phyloP scores from a whole-genome alignment of 2,329 filamentous ascomycete genomes.

The Pseudogymnoascus sp. region DNA sequence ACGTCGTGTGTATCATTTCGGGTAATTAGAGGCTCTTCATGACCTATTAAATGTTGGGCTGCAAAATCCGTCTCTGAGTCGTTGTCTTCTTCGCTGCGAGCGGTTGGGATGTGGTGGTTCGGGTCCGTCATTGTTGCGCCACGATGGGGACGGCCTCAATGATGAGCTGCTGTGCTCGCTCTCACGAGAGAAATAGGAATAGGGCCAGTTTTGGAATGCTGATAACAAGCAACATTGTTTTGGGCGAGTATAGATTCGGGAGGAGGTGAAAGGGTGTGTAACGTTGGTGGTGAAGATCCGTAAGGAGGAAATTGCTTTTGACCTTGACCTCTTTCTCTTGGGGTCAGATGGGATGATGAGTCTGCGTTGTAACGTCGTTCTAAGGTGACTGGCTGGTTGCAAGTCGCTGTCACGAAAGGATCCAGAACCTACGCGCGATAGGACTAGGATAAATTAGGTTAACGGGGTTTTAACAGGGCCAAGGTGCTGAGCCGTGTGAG shows the following conservation, averaged over 20 bases:
- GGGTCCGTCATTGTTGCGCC: not conserved
- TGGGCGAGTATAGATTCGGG: not conserved
- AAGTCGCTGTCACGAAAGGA: constrained; percentile 1
- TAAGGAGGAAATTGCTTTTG: constrained; percentile 8
- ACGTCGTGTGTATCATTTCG: not conserved
- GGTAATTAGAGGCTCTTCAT: not conserved
- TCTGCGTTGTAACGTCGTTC: not conserved
- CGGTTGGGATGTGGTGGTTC: not conserved
- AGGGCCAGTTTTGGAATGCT: not conserved
- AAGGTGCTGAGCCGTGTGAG: not conserved
- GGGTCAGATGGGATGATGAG: not conserved
- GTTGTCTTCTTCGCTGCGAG: not conserved
- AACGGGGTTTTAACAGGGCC: not conserved
- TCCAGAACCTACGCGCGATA: not conserved
- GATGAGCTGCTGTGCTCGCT: not conserved
- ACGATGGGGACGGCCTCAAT: not conserved
- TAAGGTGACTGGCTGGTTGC: not conserved
- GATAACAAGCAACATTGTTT: constrained; percentile 3
- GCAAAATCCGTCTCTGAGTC: not conserved
- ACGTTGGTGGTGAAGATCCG: not conserved
- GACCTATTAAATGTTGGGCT: not conserved
- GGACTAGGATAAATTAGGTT: not conserved
- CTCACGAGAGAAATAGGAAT: constrained; percentile 5
- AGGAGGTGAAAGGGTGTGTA: not conserved
- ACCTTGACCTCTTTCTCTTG: not conserved